These are phyloP conservation scores for Leccinum truebloodii DNA, from an alignment of 768 basidiomycete species.

Conservation along the genomic window DNA sequence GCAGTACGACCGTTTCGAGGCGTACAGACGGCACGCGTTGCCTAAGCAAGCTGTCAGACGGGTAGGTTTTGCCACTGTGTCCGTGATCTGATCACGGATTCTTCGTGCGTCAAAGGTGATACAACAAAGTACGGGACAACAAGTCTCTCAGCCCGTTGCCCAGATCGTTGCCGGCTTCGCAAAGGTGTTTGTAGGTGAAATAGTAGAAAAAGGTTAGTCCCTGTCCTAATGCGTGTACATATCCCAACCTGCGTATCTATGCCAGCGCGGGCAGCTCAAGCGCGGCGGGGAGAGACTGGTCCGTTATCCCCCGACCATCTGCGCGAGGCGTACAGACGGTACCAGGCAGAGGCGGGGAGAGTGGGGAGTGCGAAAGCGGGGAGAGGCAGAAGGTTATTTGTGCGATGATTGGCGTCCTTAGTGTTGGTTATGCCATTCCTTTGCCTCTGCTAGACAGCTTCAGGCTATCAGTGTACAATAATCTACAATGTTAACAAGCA, in stretches of 20 bases:
- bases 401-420: constrained; percentile 40
- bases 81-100: neutral
- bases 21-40: constrained; percentile 80
- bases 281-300: constrained; percentile 68
- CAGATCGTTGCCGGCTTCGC: constrained; percentile 88
- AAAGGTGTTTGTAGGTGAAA: constrained; percentile 93
- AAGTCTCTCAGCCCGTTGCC: constrained; percentile 84
- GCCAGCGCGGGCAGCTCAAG: constrained; percentile 75
- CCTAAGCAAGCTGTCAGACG: constrained; percentile 83
- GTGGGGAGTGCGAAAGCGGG: constrained; percentile 78
- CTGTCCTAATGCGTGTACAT: neutral
- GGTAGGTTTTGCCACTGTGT: constrained; percentile 38
- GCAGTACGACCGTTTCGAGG: constrained; percentile 89
- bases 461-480: neutral
- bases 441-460: neutral
- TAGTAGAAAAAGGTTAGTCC: constrained; percentile 76
- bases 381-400: constrained; percentile 71
- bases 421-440: neutral
- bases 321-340: constrained; percentile 84
- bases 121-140: constrained; percentile 76
- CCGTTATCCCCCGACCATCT: constrained; percentile 87
- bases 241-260: neutral
- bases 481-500: neutral
- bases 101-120: constrained; percentile 56
- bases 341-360: constrained; percentile 77